Base-by-base conservation (phyloP, 768 basidiomycete species). In the Amanita polypyramis region DNA sequence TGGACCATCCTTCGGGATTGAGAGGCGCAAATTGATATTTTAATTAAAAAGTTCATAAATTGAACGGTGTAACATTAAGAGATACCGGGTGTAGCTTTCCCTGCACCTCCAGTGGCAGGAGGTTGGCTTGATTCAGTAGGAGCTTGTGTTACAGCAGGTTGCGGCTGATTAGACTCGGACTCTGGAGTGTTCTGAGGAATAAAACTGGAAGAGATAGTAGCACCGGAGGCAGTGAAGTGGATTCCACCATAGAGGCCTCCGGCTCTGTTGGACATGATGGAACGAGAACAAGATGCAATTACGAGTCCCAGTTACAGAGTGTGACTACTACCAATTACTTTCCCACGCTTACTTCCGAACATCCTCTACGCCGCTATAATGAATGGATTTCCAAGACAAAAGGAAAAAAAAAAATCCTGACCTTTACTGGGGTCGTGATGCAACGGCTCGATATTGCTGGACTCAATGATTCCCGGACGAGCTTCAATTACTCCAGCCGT, bases 191-290 rank as follows among this genome's bases (percentile, higher is more conserved):
- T 53, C 33, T 35, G 43, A 41, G 66, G 55, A 42, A 64, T 52
- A 41, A 72, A 55, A 52, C 65, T 54, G 55, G 70, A 65, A 15
- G 72, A 65, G 51, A 80, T 76, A 21, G 77, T 71, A 50, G 81
- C 74, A 35, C 75, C 71, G 47, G 82, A 79, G 37, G 49, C 33
- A 20, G 85, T 85, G 66, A 91, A 90, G 48, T 87, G 84, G 55
- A 90, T 85, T 58, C 88, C 88, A 39, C 88, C 87, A 56, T 90
- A 91, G 47, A 91, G 74, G 43, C 88, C 87, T 43, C 88, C 88
- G 47, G 85, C 85, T 73, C 79, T 75, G 67, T 80, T 77, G 42
- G 82, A 82, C 79, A 85, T 85, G 58, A 60, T 72, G 64, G 65
- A 59, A 30, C 51, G 23, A 51, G 33, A 53, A 51, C 46, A 55